Evolutionary conservation across 441 rosid species (phyloP), one percentile per base, ranked within the genome.

Genomic region (Lagerstroemia fauriei): DNA sequence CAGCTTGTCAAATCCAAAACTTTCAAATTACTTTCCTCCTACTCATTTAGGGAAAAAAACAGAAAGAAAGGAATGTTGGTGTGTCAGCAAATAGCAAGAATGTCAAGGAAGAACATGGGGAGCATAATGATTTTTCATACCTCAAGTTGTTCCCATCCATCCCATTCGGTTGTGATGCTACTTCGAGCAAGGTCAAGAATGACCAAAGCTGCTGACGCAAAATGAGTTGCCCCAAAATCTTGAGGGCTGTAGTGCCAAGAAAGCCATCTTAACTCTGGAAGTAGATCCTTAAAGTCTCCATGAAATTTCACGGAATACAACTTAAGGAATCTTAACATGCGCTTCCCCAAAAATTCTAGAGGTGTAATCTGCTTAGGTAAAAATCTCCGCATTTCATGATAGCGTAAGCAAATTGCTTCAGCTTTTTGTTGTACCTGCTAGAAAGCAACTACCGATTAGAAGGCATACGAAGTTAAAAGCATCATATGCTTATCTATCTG

Each of bases 81-180:
- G 7, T 9, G 72, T n/a, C 32, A 27, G 32, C 72, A 13, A n/a
- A 25, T 1, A 72, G 76, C 51, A 20, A 46, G 24, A 20, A 17
- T 31, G 20, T 29, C 20, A 22, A n/a, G 18, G 29, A 69, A 29
- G 9, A 34, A 13, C 73, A 27, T 10, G 5, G 27, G 4, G 14
- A 46, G 13, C 75, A 72, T 72, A 25, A 72, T 72, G 34, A 25
- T 38, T 12, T 29, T 72, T 5, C 22, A 41, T 78, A 78, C 81
- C 81, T 34, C 18, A 24, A 78, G 2, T 78, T 61, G 73, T 13
- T 38, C 25, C 73, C 81, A 78, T 11, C 73, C 81, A 10, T 3
- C 11, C 81, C 81, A 78, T 24, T 22, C 51, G 6, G 25, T 56
- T 7, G 51, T 38, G 53, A 65, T 78, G 13, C 4, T 2, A 44